phyloP scores from a whole-genome alignment of 345 rosid species.

The Gossypium longicalyx region DNA sequence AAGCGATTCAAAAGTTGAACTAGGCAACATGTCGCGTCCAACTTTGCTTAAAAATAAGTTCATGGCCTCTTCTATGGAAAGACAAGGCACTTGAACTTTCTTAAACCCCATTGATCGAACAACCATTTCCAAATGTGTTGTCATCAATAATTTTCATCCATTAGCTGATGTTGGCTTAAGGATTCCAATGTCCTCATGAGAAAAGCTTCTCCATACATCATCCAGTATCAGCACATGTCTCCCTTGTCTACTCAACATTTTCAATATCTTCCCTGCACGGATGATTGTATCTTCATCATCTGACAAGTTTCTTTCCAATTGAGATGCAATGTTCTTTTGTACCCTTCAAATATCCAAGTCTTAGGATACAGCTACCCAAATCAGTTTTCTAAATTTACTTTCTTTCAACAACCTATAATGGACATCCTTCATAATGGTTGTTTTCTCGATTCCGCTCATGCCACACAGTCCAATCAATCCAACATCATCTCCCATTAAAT shows the following conservation, averaged over 20 bases:
- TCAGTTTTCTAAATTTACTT: no score
- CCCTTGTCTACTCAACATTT: neutral
- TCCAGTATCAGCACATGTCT: neutral
- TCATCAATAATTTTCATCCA: constrained; percentile 5
- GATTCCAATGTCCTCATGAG: constrained; percentile 2
- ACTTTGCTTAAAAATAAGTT: no score
- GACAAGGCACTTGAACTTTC: neutral
- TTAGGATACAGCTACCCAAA: neutral
- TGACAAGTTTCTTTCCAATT: neutral
- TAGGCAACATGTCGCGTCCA: no score
- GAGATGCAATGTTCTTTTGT: constrained; percentile 7
- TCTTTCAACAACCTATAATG: no score
- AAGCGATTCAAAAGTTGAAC: no score
- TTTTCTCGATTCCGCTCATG: neutral
- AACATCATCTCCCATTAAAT: neutral
- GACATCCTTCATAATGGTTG: no score
- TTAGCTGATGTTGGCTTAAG: neutral
- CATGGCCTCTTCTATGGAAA: neutral
- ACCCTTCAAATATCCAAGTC: neutral
- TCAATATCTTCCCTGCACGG: neutral
- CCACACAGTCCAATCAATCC: constrained; percentile 18
- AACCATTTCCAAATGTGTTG: neutral
- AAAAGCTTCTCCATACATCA: no score
- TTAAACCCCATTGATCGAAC: neutral
- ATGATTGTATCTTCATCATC: neutral